Base-by-base conservation (phyloP, 129 eudicot genomes). In the Lonicera japonica region DNA sequence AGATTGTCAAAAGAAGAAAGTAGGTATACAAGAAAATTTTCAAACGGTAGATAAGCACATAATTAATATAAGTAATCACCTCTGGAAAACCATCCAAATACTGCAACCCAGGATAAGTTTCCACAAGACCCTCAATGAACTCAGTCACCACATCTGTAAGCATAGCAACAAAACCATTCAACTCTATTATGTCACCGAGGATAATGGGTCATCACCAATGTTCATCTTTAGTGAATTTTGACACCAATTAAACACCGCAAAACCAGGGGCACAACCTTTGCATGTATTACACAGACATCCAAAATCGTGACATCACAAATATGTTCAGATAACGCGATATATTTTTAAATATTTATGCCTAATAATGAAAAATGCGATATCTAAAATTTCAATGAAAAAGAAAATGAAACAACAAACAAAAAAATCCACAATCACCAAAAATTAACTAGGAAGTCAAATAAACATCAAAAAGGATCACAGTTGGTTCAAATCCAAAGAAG, bases 81-180 rank as follows among this genome's bases (percentile, higher is more conserved):
- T 88, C 89, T 16, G 99, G 96, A 64, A 94, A 88, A 21, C 96
- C 99, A 83, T 94, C 96, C 86, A 94, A 70, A 64, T 88, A 88
- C 76, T 94, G 99, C 91, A 94, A 77, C 50, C 92, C 96, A 21
- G 98, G 98, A 81, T 87, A 92, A 20, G 96, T 92, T 81, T 92
- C 98, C 56, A 92, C 95, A 71, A 94, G 84, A 56, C 96, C 99
- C 63, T 94, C 99, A 59, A 88, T 88, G 74, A 94, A 88, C 79
- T 94, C 99, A 3, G 96, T 94, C 71, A 94, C 99, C 56, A 85
- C 99, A 77, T 80, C 98, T 92, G 95, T 66, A 70, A 60, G 25
- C 70, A 68, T 56, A 51, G 56, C 39, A 65, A 0, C 17, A 65
- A 72, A 70, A 69, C 22, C 16, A 54, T 46, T 51, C 59, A 73